Evolutionary conservation across 1,139 yeast species (phyloP), one percentile per base, ranked within the genome.

Genomic region (Blastobotrys elegans): DNA sequence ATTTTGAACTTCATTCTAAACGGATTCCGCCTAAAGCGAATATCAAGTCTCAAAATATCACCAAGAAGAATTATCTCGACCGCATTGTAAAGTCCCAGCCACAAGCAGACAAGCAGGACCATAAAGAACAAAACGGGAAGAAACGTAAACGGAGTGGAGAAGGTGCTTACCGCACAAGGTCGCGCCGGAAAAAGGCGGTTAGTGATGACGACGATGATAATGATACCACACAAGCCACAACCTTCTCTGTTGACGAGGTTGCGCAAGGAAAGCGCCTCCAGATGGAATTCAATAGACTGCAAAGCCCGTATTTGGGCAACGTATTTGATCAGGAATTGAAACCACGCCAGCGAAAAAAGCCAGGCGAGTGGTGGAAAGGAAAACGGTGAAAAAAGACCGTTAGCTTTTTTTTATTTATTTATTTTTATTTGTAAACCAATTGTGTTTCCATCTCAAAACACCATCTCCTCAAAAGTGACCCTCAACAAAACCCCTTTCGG

Each of bases 351-450:
- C 35, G 45, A 8, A 20, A 41, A 20, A 17, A 26, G 16, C 41
- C 45, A 1, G 44, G 43, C 17, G 49, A 46, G 21, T 46, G 49
- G 49, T 46, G 49, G 49, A 46, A 46, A 21, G 31, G 35, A 2
- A 11, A 11, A 17, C 14, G 18, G 14, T 18, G 16, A 6, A 11
- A n/a, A n/a, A n/a, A n/a, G n/a, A n/a, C n/a, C n/a, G n/a, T n/a
- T n/a, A 24, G 27, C 8, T 24, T 10, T 24, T 24, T 24, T 6
- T 24, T 24, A 24, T 24, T 24, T 24, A 24, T 24, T 24, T 24
- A 24, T 24, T 24, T 5, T 24, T 10, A 24, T 24, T 24, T 24
- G 27, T 10, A 24, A 5, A 10, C 5, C 5, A 24, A 24, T 30
- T 30, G 33, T 6, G 13, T 5, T 13, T 13, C n/a, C 17, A n/a